phyloP scores from a whole-genome alignment of 768 basidiomycete genomes.

The Mycena kentingensis region DNA sequence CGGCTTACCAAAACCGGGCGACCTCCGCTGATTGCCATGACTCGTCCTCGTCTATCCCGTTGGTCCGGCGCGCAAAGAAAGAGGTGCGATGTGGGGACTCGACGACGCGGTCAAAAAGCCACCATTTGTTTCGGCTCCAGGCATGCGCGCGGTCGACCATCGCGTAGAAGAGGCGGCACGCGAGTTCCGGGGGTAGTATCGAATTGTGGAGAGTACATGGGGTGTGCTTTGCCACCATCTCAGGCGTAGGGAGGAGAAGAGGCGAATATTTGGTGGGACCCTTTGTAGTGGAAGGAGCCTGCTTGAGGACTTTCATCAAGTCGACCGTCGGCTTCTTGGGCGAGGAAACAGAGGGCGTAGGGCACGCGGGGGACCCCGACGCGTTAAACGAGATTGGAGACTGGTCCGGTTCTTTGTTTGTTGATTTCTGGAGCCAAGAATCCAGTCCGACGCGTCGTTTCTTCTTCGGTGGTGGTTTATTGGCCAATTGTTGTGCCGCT shows the following conservation, averaged over 20 bases:
- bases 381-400: conserved; percentile 3
- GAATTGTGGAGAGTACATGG: conserved; percentile 76
- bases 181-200: conserved; percentile 72
- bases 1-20: conserved; percentile 69
- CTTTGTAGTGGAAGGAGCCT: conserved; percentile 44
- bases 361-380: neutral
- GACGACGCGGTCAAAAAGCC: conserved; percentile 78
- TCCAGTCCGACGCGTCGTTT: conserved; percentile 54
- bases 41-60: conserved; percentile 45
- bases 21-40: conserved; percentile 73
- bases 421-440: conserved; percentile 52
- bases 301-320: conserved; percentile 59
- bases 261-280: conserved; percentile 51
- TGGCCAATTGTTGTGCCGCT: conserved; percentile 39
- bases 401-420: conserved; percentile 1
- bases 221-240: conserved; percentile 65
- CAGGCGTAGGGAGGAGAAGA: conserved; percentile 60
- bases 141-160: conserved; percentile 62
- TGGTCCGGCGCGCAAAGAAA: conserved; percentile 64
- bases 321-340: conserved; percentile 40
- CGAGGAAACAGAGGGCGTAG: neutral
- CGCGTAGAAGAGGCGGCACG: conserved; percentile 70
- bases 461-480: conserved; percentile 41
- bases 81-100: conserved; percentile 85
- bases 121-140: conserved; percentile 83